Percentiles rank a stretch among this genome's conserved stretches.
Evolutionary conservation across 2,329 filamentous ascomycete genomes (phyloP).

Genomic region (Fonsecaea nubica): DNA sequence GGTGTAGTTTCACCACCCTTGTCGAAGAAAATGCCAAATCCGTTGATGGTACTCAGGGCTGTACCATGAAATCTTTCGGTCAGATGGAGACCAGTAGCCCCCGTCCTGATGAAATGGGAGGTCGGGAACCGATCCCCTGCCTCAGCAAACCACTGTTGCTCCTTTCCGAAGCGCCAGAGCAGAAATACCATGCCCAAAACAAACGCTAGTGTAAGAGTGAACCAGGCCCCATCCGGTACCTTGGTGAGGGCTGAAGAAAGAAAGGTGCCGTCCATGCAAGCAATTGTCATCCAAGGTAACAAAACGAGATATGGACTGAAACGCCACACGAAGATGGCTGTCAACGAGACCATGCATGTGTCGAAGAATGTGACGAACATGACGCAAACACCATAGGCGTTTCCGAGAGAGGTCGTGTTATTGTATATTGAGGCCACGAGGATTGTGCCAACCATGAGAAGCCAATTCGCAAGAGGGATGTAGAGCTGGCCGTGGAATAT

Average conservation of each 20-base stretch:
- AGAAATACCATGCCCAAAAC: constrained; percentile 71
- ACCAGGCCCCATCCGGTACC: constrained; percentile 78
- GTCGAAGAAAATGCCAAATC: constrained; percentile 77
- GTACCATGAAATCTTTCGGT: constrained; percentile 49
- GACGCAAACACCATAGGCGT: constrained; percentile 80
- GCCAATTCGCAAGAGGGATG: constrained; percentile 76
- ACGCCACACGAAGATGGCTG: constrained; percentile 75
- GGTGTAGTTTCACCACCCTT: constrained; percentile 71
- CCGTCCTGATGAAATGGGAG: constrained; percentile 44
- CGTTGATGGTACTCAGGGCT: constrained; percentile 59
- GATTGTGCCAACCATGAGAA: constrained; percentile 77
- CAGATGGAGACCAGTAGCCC: constrained; percentile 43
- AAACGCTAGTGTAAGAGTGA: constrained; percentile 70
- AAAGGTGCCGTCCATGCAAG: constrained; percentile 71
- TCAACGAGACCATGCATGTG: constrained; percentile 74
- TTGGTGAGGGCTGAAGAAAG: constrained; percentile 74
- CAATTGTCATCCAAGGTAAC: constrained; percentile 68
- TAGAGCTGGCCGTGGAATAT: constrained; percentile 77
- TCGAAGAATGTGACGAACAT: constrained; percentile 68
- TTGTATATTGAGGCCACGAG: constrained; percentile 76
- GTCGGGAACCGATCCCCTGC: constrained; percentile 64
- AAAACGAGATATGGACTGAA: constrained; percentile 64
- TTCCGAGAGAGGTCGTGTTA: constrained; percentile 71
- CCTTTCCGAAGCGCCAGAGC: constrained; percentile 80
- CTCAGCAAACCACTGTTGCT: constrained; percentile 76